These are phyloP conservation scores for Hyaloscypha hepaticicola DNA, from an alignment of 495 filamentous ascomycete species.

Conservation along the genomic window DNA sequence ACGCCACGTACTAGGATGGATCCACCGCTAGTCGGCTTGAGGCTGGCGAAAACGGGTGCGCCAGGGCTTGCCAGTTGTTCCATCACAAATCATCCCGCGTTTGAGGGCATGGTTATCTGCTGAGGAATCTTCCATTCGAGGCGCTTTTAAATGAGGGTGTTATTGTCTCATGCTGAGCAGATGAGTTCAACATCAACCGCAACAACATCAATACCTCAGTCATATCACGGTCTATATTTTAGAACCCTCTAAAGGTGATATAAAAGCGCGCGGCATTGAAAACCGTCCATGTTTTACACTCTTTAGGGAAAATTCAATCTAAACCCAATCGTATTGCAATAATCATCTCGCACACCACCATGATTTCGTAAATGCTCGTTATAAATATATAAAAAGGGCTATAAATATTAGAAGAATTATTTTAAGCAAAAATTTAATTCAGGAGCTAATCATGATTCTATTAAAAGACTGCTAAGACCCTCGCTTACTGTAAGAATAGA, in stretches of 20 bases:
- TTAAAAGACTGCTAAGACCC: too few species aligned
- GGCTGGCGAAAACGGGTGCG: neutral
- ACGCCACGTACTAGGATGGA: neutral
- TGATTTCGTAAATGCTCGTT: too few species aligned
- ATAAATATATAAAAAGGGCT: too few species aligned
- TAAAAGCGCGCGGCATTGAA: too few species aligned
- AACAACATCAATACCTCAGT: neutral
- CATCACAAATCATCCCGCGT: neutral
- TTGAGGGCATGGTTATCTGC: neutral
- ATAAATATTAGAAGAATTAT: too few species aligned
- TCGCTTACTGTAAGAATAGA: too few species aligned
- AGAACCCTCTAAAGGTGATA: neutral
- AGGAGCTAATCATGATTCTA: too few species aligned
- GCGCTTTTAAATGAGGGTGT: neutral
- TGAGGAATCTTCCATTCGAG: neutral
- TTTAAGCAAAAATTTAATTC: too few species aligned
- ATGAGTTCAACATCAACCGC: neutral
- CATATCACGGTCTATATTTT: neutral
- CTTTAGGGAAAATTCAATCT: too few species aligned
- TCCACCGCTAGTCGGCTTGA: neutral
- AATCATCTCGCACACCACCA: too few species aligned
- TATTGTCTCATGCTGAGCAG: neutral
- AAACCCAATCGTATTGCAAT: too few species aligned
- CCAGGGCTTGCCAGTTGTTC: neutral
- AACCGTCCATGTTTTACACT: too few species aligned